Evolutionary conservation across 805 yeast genomes (phyloP), one percentile per base, ranked within the genome.

Genomic region (Barnettozyma wickerhamii): DNA sequence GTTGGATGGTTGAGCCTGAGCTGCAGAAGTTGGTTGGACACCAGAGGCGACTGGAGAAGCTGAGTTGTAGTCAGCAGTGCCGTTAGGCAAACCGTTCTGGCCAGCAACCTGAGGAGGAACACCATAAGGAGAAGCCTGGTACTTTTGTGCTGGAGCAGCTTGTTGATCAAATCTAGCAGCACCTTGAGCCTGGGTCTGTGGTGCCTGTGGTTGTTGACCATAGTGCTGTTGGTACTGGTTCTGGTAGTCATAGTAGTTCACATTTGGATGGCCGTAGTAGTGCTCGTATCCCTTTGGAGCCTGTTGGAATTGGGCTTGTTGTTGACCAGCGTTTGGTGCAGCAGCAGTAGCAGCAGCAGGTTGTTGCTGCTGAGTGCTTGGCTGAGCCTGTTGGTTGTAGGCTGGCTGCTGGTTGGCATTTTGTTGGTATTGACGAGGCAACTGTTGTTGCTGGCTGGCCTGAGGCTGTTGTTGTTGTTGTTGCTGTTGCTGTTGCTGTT

Each of bases 261-360:
- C 31, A 29, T 37, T 49, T 30, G 39, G 47, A 42, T 45, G 53
- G 47, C 48, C 53, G 40, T 46, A 52, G 41, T 36, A 50, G 43
- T 59, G 59, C 33, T 66, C 69, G 35, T 62, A 60, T 38, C 65
- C 69, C 42, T 60, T 53, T 39, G 61, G 56, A 40, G 33, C 47
- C 37, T 47, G 52, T 40, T 45, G 52, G 20, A 36, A 38, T 29
- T 38, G 44, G 23, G 34, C 38, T 36, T 40, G 37, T 45, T 37
- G 40, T 13, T 23, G 29, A 42, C 20, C 46, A 37, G 33, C 41
- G 33, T 40, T n/a, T n/a, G n/a, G n/a, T 23, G 9, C 12, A 23
- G 26, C 26, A 23, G 26, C 26, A 23, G 12, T 23, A 2, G 12
- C 26, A 12, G 26, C 12, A 23, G 26, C 47, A 34, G 49, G 52